These are phyloP conservation scores for Beauveria bassiana DNA, from an alignment of 2,329 filamentous ascomycete species.

Conservation along the genomic window DNA sequence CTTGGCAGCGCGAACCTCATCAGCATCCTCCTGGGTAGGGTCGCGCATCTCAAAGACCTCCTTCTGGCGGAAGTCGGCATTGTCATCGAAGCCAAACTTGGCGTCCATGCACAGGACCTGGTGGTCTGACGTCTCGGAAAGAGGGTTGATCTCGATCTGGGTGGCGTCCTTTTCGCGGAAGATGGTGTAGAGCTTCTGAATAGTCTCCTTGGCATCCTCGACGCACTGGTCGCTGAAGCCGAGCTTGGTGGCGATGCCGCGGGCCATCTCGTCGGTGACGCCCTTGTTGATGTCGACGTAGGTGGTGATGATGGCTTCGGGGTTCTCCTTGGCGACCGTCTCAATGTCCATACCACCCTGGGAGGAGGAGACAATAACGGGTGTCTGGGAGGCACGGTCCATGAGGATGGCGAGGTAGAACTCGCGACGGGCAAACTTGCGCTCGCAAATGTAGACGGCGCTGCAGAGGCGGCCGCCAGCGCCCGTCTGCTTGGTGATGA, in stretches of 20 bases:
- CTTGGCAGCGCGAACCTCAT: constrained; percentile 94
- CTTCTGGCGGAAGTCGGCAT: constrained; percentile 96
- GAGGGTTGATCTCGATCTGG: constrained; percentile 99
- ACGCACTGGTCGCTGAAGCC: constrained; percentile 98
- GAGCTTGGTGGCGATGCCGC: constrained; percentile 80
- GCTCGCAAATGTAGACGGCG: constrained; percentile 97
- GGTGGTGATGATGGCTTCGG: constrained; percentile 90
- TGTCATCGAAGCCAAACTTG: constrained; percentile 98
- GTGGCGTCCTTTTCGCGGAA: constrained; percentile 98
- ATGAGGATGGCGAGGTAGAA: constrained; percentile 99
- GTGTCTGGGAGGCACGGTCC: constrained; percentile 85
- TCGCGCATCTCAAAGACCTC: constrained; percentile 93
- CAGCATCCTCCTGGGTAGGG: constrained; percentile 88
- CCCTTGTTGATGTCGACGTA: constrained; percentile 89
- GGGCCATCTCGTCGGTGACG: constrained; percentile 91
- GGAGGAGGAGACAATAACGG: constrained; percentile 94
- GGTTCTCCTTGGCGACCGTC: constrained; percentile 94
- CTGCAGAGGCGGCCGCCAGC: constrained; percentile 89
- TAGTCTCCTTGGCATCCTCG: constrained; percentile 88
- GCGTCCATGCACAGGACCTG: constrained; percentile 98
- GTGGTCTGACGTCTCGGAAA: constrained; percentile 97
- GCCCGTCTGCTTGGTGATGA: constrained; percentile 99
- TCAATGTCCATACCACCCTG: constrained; percentile 99
- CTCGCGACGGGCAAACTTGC: constrained; percentile 97
- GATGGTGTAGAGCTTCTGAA: constrained; percentile 98